phyloP scores from a whole-genome alignment of 768 basidiomycete species.

The Agaricus bisporus region DNA sequence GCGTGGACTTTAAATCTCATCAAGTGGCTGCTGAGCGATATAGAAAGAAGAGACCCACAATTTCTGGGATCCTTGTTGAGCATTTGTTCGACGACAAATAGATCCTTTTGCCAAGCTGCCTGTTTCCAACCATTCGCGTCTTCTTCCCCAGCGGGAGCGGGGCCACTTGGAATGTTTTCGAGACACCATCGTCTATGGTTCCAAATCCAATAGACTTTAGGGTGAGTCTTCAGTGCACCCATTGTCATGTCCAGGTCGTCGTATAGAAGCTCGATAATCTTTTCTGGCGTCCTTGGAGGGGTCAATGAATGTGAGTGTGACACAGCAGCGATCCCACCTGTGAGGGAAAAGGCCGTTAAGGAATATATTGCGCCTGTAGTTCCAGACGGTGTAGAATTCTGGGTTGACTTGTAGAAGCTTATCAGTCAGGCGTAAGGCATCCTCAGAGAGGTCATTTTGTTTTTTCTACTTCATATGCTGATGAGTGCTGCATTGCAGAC shows the following conservation, averaged over 20 bases:
- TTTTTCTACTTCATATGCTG: slow-evolving; percentile 50
- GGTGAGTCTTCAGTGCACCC: slow-evolving; percentile 71
- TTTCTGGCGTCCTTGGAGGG: slow-evolving; percentile 33
- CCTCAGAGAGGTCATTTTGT: slow-evolving; percentile 56
- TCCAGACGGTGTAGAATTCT: slow-evolving; percentile 97
- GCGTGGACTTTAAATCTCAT: slow-evolving; percentile 62
- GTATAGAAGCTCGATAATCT: slow-evolving; percentile 57
- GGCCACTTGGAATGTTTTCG: slow-evolving; percentile 75
- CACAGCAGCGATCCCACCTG: slow-evolving; percentile 36
- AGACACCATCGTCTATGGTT: slow-evolving; percentile 96
- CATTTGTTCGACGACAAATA: slow-evolving; percentile 88
- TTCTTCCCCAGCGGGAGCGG: slow-evolving; percentile 37
- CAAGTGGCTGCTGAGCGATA: background rate
- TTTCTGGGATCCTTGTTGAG: slow-evolving; percentile 88
- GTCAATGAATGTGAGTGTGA: slow-evolving; percentile 1
- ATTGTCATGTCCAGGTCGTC: slow-evolving; percentile 81
- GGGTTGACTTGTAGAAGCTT: slow-evolving; percentile 79
- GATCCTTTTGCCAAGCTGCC: slow-evolving; percentile 77
- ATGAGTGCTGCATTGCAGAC: slow-evolving; percentile 3
- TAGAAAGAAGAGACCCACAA: slow-evolving; percentile 47
- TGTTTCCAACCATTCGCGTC: slow-evolving; percentile 66
- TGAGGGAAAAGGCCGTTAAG: slow-evolving; percentile 61
- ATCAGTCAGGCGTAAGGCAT: slow-evolving; percentile 76
- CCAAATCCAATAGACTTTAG: slow-evolving; percentile 99
- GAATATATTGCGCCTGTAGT: slow-evolving; percentile 82